Conservation (phyloP, 768 basidiomycete species). For the Austroboletus eburneus region DNA sequence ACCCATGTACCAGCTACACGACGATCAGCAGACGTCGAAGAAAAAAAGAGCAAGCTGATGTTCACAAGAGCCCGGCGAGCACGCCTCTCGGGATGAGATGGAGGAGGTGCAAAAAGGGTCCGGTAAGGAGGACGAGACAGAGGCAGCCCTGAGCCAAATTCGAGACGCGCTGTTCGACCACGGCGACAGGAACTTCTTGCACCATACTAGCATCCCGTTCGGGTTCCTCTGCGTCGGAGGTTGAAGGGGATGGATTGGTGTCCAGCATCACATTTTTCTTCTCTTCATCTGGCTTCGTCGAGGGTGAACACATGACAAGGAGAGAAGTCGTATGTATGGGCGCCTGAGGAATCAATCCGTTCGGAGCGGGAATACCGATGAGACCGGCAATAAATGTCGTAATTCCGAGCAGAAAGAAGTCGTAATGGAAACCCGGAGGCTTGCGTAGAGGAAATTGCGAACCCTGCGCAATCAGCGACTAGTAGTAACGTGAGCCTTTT, state of each 20-base stretch:
- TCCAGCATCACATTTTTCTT: conserved; percentile 17
- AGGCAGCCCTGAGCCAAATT: conserved; percentile 82
- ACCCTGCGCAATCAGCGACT: conserved; percentile 92
- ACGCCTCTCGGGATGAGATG: conserved; percentile 78
- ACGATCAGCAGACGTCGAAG: not conserved
- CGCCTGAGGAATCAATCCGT: conserved; percentile 81
- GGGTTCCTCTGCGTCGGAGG: conserved; percentile 8
- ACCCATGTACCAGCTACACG: conserved; percentile 85
- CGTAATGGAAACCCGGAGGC: conserved; percentile 82
- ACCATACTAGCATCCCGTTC: conserved; percentile 7
- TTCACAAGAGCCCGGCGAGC: conserved; percentile 81
- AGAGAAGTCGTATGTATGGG: conserved; percentile 91
- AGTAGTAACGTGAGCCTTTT: not conserved
- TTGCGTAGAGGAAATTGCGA: conserved; percentile 87
- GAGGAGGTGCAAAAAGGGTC: conserved; percentile 78
- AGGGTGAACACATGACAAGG: conserved; percentile 54
- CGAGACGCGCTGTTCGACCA: conserved; percentile 92
- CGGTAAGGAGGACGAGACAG: conserved; percentile 74
- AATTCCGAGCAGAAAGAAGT: conserved; percentile 88
- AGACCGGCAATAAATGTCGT: conserved; percentile 87
- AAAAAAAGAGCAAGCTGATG: conserved; percentile 10
- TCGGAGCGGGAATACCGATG: conserved; percentile 84
- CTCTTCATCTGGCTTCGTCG: conserved; percentile 37
- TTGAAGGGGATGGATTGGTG: not conserved
- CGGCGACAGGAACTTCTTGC: conserved; percentile 58